phyloP scores from a whole-genome alignment of 139 green algal genomes.

The Edaphochlamys debaryana region DNA sequence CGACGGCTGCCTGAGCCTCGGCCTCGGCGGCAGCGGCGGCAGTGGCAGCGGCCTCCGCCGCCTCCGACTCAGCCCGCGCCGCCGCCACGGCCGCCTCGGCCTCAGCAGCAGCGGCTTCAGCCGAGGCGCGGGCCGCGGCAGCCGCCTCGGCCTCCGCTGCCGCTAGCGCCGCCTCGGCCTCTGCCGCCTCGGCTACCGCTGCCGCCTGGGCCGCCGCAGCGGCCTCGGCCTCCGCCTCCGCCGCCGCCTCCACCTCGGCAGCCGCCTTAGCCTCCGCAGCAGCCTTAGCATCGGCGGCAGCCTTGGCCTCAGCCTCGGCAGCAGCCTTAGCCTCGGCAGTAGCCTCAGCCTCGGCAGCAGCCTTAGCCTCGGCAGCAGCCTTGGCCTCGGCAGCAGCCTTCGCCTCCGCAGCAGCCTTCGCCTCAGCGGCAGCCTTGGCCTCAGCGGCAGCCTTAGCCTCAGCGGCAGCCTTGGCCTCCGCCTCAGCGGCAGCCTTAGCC shows the following conservation, averaged over 20 bases:
- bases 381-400: no score
- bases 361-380: no score
- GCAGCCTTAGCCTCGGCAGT: background rate
- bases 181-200: background rate
- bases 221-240: background rate
- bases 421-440: no score
- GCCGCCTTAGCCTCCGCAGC: no score
- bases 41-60: background rate
- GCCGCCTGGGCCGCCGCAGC: background rate
- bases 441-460: no score
- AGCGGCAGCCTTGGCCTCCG: no score
- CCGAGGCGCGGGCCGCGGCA: no score
- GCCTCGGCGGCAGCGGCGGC: background rate
- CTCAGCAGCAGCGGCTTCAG: background rate
- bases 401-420: no score
- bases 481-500: no score
- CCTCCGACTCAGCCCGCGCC: background rate
- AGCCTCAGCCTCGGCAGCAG: no score
- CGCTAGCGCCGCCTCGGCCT: background rate
- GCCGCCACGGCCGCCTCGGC: background rate
- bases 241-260: background rate
- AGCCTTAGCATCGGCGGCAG: no score
- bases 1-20: background rate
- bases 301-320: background rate
- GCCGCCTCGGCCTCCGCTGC: background rate